Evolutionary conservation across 352 stramenopile genomes (phyloP).

Genomic region (Pythium sukuiense): DNA sequence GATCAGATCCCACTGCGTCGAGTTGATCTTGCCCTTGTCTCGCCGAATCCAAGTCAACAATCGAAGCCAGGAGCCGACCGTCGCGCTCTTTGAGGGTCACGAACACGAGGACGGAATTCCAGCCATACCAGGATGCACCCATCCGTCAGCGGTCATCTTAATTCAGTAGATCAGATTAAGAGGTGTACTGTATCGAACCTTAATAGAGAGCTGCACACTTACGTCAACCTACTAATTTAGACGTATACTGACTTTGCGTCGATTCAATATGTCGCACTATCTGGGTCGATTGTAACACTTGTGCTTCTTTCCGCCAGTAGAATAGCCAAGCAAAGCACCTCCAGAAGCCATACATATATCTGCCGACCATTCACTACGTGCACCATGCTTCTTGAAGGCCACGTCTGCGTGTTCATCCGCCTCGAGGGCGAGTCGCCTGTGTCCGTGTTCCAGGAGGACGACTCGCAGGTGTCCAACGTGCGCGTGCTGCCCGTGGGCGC

Average conservation of each 20-base stretch:
- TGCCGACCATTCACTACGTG: neutral
- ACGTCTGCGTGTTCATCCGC: constrained; percentile 58
- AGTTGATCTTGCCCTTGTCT: constrained; percentile 34
- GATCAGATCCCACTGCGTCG: constrained; percentile 42
- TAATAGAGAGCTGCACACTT: no score
- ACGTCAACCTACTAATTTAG: neutral
- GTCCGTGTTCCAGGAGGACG: constrained; percentile 43
- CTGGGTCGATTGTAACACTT: constrained; percentile 4
- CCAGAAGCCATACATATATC: no score
- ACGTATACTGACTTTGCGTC: no score
- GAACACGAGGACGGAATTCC: no score
- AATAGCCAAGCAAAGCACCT: neutral
- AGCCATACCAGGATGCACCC: no score
- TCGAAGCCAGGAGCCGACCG: no score
- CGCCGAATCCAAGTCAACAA: no score
- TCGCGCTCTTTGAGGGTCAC: no score
- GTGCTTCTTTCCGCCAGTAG: constrained; percentile 5
- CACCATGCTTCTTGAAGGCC: constrained; percentile 43
- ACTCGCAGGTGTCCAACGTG: constrained; percentile 47
- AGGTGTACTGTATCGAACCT: no score
- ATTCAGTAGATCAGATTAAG: no score
- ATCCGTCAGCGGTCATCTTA: no score
- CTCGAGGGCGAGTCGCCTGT: constrained; percentile 41
- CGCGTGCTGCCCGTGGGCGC: constrained; percentile 40
- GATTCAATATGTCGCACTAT: constrained; percentile 3